These are phyloP conservation scores for Neofusicoccum sp. DNA, from an alignment of 2,329 filamentous ascomycete genomes.

Conservation along the genomic window DNA sequence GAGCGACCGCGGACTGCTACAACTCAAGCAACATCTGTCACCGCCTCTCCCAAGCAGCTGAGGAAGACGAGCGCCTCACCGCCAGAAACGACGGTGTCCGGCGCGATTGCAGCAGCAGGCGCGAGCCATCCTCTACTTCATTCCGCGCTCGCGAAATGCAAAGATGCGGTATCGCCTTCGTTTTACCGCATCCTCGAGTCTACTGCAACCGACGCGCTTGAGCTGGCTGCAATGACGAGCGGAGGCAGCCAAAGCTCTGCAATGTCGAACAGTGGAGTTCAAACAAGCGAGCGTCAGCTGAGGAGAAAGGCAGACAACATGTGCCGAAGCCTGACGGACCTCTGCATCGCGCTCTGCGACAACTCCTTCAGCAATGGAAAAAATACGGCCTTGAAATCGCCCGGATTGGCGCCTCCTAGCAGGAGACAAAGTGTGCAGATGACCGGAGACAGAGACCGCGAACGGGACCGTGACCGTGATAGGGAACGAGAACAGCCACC, in stretches of 20 bases:
- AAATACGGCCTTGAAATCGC: constrained; percentile 6
- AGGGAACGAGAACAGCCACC: constrained; percentile 9
- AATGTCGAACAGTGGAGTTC: constrained; percentile 56
- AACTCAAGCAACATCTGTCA: constrained; percentile 66
- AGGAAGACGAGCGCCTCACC: constrained; percentile 50
- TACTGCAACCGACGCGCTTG: constrained; percentile 76
- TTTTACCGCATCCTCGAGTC: constrained; percentile 78
- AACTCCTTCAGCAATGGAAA: constrained; percentile 23
- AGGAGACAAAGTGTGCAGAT: constrained; percentile 14
- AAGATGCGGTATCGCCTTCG: constrained; percentile 64
- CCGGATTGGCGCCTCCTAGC: background rate
- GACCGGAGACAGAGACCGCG: constrained; percentile 6
- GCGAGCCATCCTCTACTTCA: constrained; percentile 69
- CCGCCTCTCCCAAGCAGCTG: constrained; percentile 74
- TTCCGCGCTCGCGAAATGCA: constrained; percentile 77
- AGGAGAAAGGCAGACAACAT: constrained; percentile 89
- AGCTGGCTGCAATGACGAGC: constrained; percentile 69
- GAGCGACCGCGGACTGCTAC: constrained; percentile 82
- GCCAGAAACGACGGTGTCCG: constrained; percentile 40
- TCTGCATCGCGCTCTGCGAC: constrained; percentile 73
- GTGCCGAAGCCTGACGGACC: constrained; percentile 87
- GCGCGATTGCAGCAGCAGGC: constrained; percentile 54
- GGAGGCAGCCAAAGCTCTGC: constrained; percentile 64
- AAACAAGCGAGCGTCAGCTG: constrained; percentile 74
- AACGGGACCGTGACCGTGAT: constrained; percentile 1